Percentiles rank a stretch among this genome's conserved stretches.
phyloP scores from a whole-genome alignment of 2,329 filamentous ascomycete species.

The Dactylellina parvicollis region DNA sequence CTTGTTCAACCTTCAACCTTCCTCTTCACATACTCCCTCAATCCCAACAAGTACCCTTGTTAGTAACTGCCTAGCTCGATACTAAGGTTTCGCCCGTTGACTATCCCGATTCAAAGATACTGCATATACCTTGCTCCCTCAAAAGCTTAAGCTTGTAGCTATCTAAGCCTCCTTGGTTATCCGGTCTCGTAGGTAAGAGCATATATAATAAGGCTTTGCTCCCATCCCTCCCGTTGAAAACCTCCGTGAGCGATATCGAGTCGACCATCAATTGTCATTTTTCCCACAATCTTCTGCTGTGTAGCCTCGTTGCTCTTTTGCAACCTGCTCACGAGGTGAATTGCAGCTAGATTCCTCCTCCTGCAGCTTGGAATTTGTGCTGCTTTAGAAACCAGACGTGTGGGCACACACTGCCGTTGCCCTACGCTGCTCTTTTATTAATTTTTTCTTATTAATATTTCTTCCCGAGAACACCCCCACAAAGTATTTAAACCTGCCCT shows the following conservation, averaged over 20 bases:
- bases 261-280: neutral
- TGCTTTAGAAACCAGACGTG: neutral
- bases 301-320: slow-evolving; percentile 23
- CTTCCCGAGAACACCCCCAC: too few relatives aligned
- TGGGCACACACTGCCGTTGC: neutral
- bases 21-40: slow-evolving; percentile 2
- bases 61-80: slow-evolving; percentile 19
- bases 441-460: too few relatives aligned
- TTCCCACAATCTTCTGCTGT: neutral
- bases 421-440: too few relatives aligned
- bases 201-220: neutral
- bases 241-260: slow-evolving; percentile 17
- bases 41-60: slow-evolving; percentile 8
- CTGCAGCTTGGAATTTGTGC: neutral
- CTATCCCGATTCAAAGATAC: slow-evolving; percentile 17
- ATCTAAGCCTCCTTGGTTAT: slow-evolving; percentile 6
- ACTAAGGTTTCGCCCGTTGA: slow-evolving; percentile 2
- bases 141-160: slow-evolving; percentile 6
- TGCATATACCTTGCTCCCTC: neutral
- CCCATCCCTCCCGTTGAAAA: neutral
- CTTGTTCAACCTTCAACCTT: neutral
- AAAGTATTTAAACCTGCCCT: too few relatives aligned
- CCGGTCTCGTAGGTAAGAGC: neutral
- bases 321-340: slow-evolving; percentile 21
- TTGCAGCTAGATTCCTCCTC: neutral